These are phyloP conservation scores for Rhododendron henanense DNA, from an alignment of 148 eudicot species.

Conservation along the genomic window DNA sequence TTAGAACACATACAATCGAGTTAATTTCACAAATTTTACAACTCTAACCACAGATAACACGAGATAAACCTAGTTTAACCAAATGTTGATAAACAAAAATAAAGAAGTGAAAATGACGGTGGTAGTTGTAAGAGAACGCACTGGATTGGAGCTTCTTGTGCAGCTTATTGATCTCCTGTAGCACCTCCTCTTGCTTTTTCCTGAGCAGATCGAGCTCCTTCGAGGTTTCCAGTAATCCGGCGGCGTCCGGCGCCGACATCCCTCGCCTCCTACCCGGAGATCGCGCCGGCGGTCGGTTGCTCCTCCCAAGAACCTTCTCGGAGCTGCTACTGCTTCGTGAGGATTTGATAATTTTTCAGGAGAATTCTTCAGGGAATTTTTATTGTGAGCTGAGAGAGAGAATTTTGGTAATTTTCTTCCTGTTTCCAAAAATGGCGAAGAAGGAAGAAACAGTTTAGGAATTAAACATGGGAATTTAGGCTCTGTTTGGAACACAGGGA, in stretches of 20 bases:
- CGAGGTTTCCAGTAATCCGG: constrained; percentile 50
- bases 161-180: constrained; percentile 75
- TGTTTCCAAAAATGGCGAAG: background rate
- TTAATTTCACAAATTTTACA: background rate
- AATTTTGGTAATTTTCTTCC: background rate
- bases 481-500: no score
- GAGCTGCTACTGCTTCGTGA: background rate
- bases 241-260: constrained; percentile 60
- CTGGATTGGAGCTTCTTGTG: constrained; percentile 82
- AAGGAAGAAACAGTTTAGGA: background rate
- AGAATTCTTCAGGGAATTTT: background rate
- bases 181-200: constrained; percentile 66
- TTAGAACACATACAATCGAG: background rate
- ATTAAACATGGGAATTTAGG: background rate
- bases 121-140: constrained; percentile 19
- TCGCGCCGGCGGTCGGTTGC: constrained; percentile 5
- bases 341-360: background rate
- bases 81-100: background rate
- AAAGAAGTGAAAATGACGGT: background rate
- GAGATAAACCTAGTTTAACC: background rate
- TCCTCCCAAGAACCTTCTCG: background rate
- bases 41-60: background rate
- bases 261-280: constrained; percentile 9
- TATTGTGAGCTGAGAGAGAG: background rate
- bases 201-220: constrained; percentile 79